Evolutionary conservation across 176 grass and related monocot genomes (phyloP).

Genomic region (Oryza rufipogon): DNA sequence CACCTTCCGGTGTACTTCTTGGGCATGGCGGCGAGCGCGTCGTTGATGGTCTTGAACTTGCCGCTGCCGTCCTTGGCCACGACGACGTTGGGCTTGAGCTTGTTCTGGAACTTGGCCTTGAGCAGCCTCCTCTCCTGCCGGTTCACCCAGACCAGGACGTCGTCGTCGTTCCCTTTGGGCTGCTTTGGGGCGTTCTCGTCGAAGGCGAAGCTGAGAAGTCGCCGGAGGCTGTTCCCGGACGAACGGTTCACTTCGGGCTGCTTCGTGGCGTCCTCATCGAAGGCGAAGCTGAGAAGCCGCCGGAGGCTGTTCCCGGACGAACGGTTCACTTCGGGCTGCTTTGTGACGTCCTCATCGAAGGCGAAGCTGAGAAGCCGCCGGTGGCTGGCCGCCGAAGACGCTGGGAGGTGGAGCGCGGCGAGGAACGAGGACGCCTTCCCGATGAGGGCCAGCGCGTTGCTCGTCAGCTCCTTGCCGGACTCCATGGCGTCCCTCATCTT

Average conservation of each 20-base stretch:
- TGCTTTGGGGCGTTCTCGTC: background rate
- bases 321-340: too few species aligned
- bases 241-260: too few species aligned
- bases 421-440: conserved; percentile 48
- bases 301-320: conserved; percentile 2
- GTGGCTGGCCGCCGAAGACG: background rate
- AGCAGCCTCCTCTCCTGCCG: conserved; percentile 48
- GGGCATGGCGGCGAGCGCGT: conserved; percentile 63
- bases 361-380: conserved; percentile 18
- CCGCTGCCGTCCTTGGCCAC: conserved; percentile 84
- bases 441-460: conserved; percentile 74
- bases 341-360: background rate
- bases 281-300: background rate
- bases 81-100: conserved; percentile 51
- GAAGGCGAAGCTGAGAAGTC: conserved; percentile 1
- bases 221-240: conserved; percentile 9
- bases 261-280: background rate
- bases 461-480: conserved; percentile 59
- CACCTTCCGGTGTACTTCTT: conserved; percentile 57
- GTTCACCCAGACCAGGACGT: conserved; percentile 36
- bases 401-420: conserved; percentile 22
- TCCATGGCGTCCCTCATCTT: conserved; percentile 65
- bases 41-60: conserved; percentile 83
- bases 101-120: conserved; percentile 39
- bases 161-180: conserved; percentile 3